Percentiles rank a stretch among this genome's conserved stretches.
Conservation (phyloP, 2,329 filamentous ascomycete species). For the Trichophyton rubrum region DNA sequence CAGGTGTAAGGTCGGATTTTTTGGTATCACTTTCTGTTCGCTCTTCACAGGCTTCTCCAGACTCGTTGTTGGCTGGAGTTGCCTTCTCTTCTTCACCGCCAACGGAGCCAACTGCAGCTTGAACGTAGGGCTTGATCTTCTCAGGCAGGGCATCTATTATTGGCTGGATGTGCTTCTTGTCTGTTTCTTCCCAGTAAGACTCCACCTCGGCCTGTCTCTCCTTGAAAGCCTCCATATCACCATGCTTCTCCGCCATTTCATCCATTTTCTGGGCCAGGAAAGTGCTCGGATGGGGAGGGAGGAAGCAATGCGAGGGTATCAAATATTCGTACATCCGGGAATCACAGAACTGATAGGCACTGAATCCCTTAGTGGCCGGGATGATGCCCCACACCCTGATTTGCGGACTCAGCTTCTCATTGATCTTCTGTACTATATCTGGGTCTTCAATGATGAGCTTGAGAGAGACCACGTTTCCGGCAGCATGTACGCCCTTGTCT, state of each 20-base stretch:
- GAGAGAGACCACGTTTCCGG: slow-evolving; percentile 85
- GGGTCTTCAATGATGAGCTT: slow-evolving; percentile 92
- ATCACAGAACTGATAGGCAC: slow-evolving; percentile 88
- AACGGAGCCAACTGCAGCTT: slow-evolving; percentile 23
- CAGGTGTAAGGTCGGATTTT: slow-evolving; percentile 6
- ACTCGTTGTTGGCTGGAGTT: background rate
- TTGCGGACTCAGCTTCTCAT: slow-evolving; percentile 68
- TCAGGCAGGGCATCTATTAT: slow-evolving; percentile 39
- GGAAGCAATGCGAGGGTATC: slow-evolving; percentile 80
- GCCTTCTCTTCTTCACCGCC: background rate
- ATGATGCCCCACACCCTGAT: slow-evolving; percentile 93
- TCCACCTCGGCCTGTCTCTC: slow-evolving; percentile 63
- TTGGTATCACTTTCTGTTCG: slow-evolving; percentile 9
- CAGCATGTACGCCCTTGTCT: slow-evolving; percentile 94
- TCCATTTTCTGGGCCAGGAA: slow-evolving; percentile 72
- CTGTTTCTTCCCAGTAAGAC: slow-evolving; percentile 69
- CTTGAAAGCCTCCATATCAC: slow-evolving; percentile 55
- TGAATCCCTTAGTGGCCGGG: slow-evolving; percentile 80
- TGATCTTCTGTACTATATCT: slow-evolving; percentile 82
- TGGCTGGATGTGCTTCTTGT: slow-evolving; percentile 67
- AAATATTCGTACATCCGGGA: slow-evolving; percentile 96
- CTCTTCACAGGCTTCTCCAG: slow-evolving; percentile 6
- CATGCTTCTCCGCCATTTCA: slow-evolving; percentile 62
- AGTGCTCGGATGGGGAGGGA: slow-evolving; percentile 82
- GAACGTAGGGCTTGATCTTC: slow-evolving; percentile 28